A percentile compares a stretch with the other conserved stretches of the same genome.
Evolutionary conservation across 1,139 yeast species (phyloP).

Genomic region (Chernovozyma sophiae-reginae): DNA sequence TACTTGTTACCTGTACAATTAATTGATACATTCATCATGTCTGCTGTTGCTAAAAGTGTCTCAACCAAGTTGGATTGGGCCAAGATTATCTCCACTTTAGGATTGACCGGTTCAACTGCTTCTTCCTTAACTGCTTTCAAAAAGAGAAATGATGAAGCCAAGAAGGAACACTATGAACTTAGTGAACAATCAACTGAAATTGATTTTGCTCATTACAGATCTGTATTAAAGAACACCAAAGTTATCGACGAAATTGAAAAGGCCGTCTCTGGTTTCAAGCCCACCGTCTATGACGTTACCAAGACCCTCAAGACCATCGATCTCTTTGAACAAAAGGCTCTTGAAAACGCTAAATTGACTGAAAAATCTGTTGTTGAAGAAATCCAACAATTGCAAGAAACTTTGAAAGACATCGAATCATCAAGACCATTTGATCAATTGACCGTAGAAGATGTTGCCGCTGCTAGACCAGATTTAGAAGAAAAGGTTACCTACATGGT

Average conservation of each 20-base stretch:
- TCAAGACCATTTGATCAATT: slow-evolving; percentile 98
- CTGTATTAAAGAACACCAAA: slow-evolving; percentile 73
- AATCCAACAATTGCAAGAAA: slow-evolving; percentile 77
- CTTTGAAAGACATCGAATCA: slow-evolving; percentile 87
- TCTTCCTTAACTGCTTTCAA: slow-evolving; percentile 85
- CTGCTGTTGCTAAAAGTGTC: slow-evolving; percentile 59
- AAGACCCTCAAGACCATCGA: slow-evolving; percentile 90
- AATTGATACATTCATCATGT: slow-evolving; percentile 28
- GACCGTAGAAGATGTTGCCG: slow-evolving; percentile 89
- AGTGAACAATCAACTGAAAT: slow-evolving; percentile 69
- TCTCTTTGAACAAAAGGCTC: slow-evolving; percentile 90
- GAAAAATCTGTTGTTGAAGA: slow-evolving; percentile 86
- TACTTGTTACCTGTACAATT: background rate
- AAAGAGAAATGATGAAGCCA: slow-evolving; percentile 98
- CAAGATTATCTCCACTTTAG: slow-evolving; percentile 80
- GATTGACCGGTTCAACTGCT: slow-evolving; percentile 91
- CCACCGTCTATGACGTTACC: slow-evolving; percentile 79
- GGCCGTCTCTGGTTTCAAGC: slow-evolving; percentile 71
- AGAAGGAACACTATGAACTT: slow-evolving; percentile 69
- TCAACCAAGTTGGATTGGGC: slow-evolving; percentile 95
- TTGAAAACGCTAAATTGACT: slow-evolving; percentile 92
- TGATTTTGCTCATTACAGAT: slow-evolving; percentile 79
- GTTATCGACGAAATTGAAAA: slow-evolving; percentile 79
- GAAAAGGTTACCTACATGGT: slow-evolving; percentile 94
- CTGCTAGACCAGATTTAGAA: slow-evolving; percentile 96